These are phyloP conservation scores for Trametes elegans DNA, from an alignment of 768 basidiomycete species.

Conservation along the genomic window DNA sequence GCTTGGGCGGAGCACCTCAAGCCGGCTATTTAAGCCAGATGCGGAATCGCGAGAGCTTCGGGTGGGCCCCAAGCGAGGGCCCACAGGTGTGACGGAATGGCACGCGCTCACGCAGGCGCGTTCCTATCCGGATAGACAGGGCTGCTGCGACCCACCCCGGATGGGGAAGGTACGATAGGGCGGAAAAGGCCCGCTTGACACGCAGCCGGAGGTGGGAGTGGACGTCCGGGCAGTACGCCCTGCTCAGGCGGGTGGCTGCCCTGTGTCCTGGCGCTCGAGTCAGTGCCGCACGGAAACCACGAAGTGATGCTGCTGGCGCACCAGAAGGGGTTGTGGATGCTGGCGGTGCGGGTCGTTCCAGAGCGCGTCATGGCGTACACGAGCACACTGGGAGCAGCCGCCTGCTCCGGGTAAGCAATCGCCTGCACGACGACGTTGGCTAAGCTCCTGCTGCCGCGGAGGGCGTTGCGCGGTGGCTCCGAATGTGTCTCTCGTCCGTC, in stretches of 20 bases:
- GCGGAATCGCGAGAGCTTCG: constrained; percentile 3
- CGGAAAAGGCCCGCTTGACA: not conserved
- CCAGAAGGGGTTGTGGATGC: constrained; percentile 3
- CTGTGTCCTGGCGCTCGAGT: constrained; percentile 1
- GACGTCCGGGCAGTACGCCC: not conserved
- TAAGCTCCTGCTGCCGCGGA: not conserved
- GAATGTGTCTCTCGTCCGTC: not conserved
- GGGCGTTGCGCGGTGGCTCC: not conserved
- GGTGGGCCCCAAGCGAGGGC: constrained; percentile 8
- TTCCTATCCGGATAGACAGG: constrained; percentile 15
- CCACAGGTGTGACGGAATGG: not conserved
- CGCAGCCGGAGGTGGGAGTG: not conserved
- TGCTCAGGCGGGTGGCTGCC: not conserved
- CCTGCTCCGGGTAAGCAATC: not conserved
- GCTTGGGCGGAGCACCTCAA: constrained; percentile 8
- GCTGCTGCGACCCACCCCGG: not conserved
- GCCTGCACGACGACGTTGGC: constrained; percentile 3
- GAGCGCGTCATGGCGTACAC: constrained; percentile 15
- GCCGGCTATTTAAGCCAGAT: constrained; percentile 15
- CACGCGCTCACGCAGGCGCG: constrained; percentile 7
- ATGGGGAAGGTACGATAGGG: not conserved
- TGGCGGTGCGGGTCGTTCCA: constrained; percentile 9
- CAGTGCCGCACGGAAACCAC: constrained; percentile 8
- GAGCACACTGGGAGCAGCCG: not conserved
- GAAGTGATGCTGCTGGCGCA: constrained; percentile 11